These are phyloP conservation scores for Dittrichia graveolens DNA, from an alignment of 129 eudicot species.

Conservation along the genomic window DNA sequence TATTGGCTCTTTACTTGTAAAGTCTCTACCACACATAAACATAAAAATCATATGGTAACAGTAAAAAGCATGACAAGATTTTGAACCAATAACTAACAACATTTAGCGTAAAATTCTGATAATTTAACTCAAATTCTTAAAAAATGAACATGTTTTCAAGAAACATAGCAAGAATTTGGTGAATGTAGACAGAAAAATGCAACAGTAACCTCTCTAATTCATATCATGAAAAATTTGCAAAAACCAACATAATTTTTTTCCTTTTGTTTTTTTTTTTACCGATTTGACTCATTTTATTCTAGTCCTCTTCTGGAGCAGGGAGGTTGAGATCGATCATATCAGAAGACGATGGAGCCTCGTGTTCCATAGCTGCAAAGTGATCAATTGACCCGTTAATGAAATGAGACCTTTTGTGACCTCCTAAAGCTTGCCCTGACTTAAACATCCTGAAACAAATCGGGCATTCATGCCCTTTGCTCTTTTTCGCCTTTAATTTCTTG, in stretches of 20 bases:
- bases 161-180: constrained; percentile 31
- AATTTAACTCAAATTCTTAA: constrained; percentile 24
- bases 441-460: constrained; percentile 73
- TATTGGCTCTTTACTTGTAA: background rate
- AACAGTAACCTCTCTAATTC: constrained; percentile 23
- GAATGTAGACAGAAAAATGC: constrained; percentile 28
- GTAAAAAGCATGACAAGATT: constrained; percentile 14
- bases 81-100: constrained; percentile 10
- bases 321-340: constrained; percentile 76
- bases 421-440: constrained; percentile 91
- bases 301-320: constrained; percentile 68
- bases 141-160: constrained; percentile 30
- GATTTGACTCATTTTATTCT: constrained; percentile 6
- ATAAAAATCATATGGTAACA: background rate
- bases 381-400: constrained; percentile 48
- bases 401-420: constrained; percentile 95
- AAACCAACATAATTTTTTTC: constrained; percentile 11
- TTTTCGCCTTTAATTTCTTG: constrained; percentile 52
- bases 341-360: constrained; percentile 28
- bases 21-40: background rate
- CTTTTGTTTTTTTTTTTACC: background rate
- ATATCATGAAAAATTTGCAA: constrained; percentile 14
- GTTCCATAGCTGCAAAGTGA: constrained; percentile 34
- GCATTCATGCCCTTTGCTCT: constrained; percentile 74
- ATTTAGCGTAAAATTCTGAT: constrained; percentile 5